Base-by-base conservation (phyloP, 352 stramenopile genomes). In the Pythium pyrilobum region DNA sequence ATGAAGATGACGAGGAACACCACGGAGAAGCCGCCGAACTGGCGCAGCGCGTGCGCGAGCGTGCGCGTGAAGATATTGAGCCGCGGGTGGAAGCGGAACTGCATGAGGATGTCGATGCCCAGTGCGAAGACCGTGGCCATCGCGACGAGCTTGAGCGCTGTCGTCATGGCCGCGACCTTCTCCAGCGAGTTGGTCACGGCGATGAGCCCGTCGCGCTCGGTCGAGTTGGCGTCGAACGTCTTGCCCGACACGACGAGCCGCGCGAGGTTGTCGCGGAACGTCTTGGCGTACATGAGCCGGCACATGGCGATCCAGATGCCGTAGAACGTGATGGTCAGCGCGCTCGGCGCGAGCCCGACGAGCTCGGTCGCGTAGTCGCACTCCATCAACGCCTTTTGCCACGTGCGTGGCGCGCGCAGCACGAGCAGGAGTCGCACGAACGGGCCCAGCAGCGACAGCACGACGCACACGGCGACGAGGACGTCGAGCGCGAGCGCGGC, bases 61-160 rank as follows among this genome's bases (percentile, higher is more conserved):
- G 78, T 89, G 18, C 71, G 56, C 2, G 76, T 85, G 24, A 89
- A 41, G 18, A 89, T 64, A 28, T 74, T 82, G 10, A 89, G 59
- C 0, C 62, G 63, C 34, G 76, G 73, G 29, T 89, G 75, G 18
- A 73, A 74, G 20, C 77, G 67, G 42, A 85, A 85, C 1, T 64
- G 70, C 16, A 71, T 69, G 20, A 87, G 46, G 32, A 83, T 77
- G 8, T 66, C 59, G 2, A 72, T 37, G 6, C 66, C 71, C 12
- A 84, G 45, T 1, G 66, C 40, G 16, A 83, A 43, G 0, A 84
- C 70, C 1, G 57, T 55, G 1, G 39, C 37, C 31, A 67, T 71
- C 16, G 68, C 69, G 25, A 78, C 13, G 20, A 74, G 12, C 3
- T 69, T 64, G 18, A 83, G 18, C 16, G 69, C 46, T 0, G 71